Percentiles rank a stretch among this genome's conserved stretches.
These are phyloP conservation scores for Debaryomycetaceae sp. DNA, from an alignment of 1,139 yeast species.

Conservation along the genomic window DNA sequence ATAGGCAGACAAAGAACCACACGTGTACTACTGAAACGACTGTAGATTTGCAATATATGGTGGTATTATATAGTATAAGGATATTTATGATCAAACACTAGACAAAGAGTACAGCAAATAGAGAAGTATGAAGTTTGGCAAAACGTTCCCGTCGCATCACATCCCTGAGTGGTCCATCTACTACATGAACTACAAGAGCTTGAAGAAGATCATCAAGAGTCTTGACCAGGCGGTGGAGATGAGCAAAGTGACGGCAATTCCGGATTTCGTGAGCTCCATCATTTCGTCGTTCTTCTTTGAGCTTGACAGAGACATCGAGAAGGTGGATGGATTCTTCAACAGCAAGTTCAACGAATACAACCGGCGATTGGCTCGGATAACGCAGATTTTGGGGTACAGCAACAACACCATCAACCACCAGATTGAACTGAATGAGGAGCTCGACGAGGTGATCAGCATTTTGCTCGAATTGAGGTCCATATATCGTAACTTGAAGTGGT, in stretches of 20 bases:
- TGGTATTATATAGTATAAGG: background rate
- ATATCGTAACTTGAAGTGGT: constrained; percentile 85
- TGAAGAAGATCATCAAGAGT: constrained; percentile 74
- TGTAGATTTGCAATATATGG: background rate
- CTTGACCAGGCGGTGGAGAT: constrained; percentile 28
- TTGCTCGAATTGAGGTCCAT: constrained; percentile 75
- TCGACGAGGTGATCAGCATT: constrained; percentile 74
- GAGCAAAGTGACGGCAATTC: constrained; percentile 31
- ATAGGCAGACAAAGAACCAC: background rate
- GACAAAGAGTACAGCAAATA: background rate
- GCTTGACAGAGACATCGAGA: constrained; percentile 77
- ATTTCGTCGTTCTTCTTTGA: constrained; percentile 71
- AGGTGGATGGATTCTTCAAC: constrained; percentile 76
- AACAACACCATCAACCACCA: constrained; percentile 25
- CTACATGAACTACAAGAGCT: constrained; percentile 81
- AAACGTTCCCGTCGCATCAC: constrained; percentile 75
- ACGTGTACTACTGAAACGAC: background rate
- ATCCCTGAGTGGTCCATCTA: constrained; percentile 88
- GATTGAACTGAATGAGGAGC: constrained; percentile 53
- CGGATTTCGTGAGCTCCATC: constrained; percentile 27
- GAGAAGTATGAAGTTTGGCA: constrained; percentile 73
- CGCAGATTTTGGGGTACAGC: constrained; percentile 28
- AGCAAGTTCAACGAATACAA: constrained; percentile 70
- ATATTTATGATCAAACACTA: background rate
- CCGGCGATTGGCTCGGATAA: constrained; percentile 56